These are phyloP conservation scores for Acorus gramineus DNA, from an alignment of 106 monocot species.

Conservation along the genomic window DNA sequence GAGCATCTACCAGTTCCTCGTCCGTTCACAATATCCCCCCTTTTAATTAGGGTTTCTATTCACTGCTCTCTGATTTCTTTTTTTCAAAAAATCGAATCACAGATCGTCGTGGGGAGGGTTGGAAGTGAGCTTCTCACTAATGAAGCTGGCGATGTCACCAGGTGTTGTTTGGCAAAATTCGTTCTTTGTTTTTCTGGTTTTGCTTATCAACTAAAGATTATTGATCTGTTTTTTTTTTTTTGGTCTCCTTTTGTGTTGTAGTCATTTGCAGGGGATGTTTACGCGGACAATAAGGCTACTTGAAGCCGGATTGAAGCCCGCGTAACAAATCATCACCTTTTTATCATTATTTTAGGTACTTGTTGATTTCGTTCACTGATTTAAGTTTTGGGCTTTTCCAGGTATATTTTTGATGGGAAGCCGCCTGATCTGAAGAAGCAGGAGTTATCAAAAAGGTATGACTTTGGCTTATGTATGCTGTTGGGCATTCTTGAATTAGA, in stretches of 20 bases:
- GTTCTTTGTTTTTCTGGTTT: neutral
- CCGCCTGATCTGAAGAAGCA: constrained; percentile 96
- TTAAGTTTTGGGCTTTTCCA: constrained; percentile 14
- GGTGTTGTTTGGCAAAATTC: constrained; percentile 19
- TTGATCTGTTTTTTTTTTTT: constrained; percentile 1
- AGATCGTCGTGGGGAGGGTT: constrained; percentile 93
- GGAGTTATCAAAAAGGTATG: constrained; percentile 86
- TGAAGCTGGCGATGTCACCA: constrained; percentile 96
- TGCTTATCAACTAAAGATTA: neutral
- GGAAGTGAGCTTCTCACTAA: constrained; percentile 84
- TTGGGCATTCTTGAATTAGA: no score
- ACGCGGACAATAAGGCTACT: constrained; percentile 81
- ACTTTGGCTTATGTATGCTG: neutral
- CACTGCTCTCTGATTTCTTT: neutral
- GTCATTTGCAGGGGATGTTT: constrained; percentile 99
- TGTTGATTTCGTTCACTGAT: neutral
- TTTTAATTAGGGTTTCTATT: neutral
- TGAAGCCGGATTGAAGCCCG: constrained; percentile 96
- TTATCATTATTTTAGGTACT: neutral
- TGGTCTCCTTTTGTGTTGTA: constrained; percentile 7
- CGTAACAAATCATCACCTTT: constrained; percentile 31
- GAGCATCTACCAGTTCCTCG: constrained; percentile 99
- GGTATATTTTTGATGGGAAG: constrained; percentile 96
- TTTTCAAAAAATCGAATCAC: neutral
- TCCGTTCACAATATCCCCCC: constrained; percentile 9